phyloP scores from a whole-genome alignment of 257 asterid genomes.

The Ligustrum vulgare region DNA sequence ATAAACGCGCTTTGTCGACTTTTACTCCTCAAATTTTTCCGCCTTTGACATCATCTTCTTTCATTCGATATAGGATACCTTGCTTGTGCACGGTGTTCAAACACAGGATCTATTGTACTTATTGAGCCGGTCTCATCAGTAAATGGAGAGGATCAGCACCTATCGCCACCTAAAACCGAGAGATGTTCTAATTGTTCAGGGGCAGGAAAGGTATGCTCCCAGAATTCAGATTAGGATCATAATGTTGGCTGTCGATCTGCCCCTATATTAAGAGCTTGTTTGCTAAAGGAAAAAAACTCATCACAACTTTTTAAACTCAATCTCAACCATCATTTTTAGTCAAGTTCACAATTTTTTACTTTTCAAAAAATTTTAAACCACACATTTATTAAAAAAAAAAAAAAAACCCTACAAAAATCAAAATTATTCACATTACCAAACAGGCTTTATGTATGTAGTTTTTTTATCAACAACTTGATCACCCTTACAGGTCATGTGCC shows the following conservation, averaged over 20 bases:
- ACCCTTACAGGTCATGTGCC: slow-evolving; percentile 73
- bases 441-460: too few species aligned
- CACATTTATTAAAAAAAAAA: too few species aligned
- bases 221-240: neutral
- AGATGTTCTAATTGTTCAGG: slow-evolving; percentile 93
- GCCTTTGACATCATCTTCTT: slow-evolving; percentile 4
- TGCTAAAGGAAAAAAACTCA: too few species aligned
- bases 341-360: too few species aligned
- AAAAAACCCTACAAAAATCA: too few species aligned
- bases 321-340: too few species aligned
- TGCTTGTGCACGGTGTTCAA: slow-evolving; percentile 94
- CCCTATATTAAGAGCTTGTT: too few species aligned
- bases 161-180: slow-evolving; percentile 71
- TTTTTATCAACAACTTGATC: neutral
- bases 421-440: too few species aligned
- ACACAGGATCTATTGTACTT: slow-evolving; percentile 77
- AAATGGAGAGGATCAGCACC: slow-evolving; percentile 50
- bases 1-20: neutral
- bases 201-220: slow-evolving; percentile 73
- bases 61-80: slow-evolving; percentile 65
- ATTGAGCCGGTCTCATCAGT: slow-evolving; percentile 65
- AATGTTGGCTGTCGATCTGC: neutral
- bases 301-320: too few species aligned
- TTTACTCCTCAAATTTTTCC: neutral
- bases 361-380: too few species aligned